Conservation (phyloP, 2,329 filamentous ascomycete species). For the Aquanectria penicillioides region DNA sequence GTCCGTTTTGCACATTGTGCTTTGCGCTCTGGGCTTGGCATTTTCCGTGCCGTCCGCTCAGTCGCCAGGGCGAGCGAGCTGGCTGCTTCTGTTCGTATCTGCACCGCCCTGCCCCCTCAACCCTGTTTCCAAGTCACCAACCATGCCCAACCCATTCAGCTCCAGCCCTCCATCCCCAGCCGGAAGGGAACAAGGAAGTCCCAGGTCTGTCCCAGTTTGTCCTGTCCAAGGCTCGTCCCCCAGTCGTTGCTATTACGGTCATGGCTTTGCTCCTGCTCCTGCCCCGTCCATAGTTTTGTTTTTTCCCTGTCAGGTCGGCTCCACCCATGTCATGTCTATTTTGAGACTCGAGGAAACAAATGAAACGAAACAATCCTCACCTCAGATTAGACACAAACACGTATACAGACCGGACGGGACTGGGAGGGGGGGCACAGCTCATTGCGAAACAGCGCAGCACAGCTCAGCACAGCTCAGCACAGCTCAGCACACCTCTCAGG, state of each 20-base stretch:
- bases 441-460: not conserved
- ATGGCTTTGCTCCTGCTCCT: slow-evolving; percentile 3
- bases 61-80: not conserved
- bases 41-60: not conserved
- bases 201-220: too few relatives aligned
- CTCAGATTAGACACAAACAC: not conserved
- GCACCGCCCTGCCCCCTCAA: not conserved
- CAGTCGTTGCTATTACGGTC: slow-evolving; percentile 12
- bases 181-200: too few relatives aligned
- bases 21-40: too few relatives aligned
- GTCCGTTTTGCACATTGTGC: not conserved
- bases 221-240: not conserved
- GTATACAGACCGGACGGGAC: not conserved
- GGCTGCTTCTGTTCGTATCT: slow-evolving; percentile 6
- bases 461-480: too few relatives aligned
- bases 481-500: too few relatives aligned
- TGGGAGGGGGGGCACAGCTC: not conserved
- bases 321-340: slow-evolving; percentile 15
- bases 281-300: not conserved
- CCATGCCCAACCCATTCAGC: not conserved
- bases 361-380: not conserved
- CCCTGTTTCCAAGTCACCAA: not conserved
- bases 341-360: slow-evolving; percentile 19
- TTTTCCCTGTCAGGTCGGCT: not conserved
- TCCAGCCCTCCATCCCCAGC: not conserved